Evolutionary conservation across 2,329 filamentous ascomycete species (phyloP).

Genomic region (Colletotrichum sp.): DNA sequence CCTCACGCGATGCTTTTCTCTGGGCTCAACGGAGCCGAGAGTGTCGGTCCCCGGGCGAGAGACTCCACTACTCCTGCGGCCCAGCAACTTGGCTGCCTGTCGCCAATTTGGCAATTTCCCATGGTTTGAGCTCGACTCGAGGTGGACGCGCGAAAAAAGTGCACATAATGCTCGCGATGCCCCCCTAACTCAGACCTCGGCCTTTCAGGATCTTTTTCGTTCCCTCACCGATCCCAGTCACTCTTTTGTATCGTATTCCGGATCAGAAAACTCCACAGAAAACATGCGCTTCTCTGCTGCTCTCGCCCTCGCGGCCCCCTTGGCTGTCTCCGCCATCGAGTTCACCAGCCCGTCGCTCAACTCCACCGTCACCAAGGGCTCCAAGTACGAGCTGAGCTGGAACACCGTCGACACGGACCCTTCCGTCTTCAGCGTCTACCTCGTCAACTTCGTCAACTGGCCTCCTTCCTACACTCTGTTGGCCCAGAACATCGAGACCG

Average conservation of each 20-base stretch:
- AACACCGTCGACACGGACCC: constrained; percentile 45
- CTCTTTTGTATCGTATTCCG: constrained; percentile 11
- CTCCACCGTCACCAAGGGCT: constrained; percentile 40
- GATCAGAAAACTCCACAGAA: neutral
- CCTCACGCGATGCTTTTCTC: neutral
- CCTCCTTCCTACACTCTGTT: constrained; percentile 43
- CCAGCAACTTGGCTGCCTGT: neutral
- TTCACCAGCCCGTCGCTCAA: constrained; percentile 36
- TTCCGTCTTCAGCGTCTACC: constrained; percentile 41
- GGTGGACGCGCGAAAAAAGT: neutral
- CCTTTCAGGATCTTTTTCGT: neutral
- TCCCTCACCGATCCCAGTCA: constrained; percentile 18
- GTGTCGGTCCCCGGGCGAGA: neutral
- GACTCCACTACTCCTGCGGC: constrained; percentile 8
- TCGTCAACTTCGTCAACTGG: constrained; percentile 51
- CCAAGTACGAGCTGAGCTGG: constrained; percentile 38
- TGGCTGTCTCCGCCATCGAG: constrained; percentile 33
- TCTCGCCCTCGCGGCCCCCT: constrained; percentile 32
- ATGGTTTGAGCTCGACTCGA: neutral
- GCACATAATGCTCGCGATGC: constrained; percentile 14
- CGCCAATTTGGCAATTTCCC: constrained; percentile 11
- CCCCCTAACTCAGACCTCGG: neutral
- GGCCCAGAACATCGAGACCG: constrained; percentile 37
- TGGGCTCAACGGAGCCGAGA: neutral
- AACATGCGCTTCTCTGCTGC: constrained; percentile 33